Evolutionary conservation across 2,329 filamentous ascomycete genomes (phyloP), one percentile per base, ranked within the genome.

Genomic region (Fonsecaea nubica): DNA sequence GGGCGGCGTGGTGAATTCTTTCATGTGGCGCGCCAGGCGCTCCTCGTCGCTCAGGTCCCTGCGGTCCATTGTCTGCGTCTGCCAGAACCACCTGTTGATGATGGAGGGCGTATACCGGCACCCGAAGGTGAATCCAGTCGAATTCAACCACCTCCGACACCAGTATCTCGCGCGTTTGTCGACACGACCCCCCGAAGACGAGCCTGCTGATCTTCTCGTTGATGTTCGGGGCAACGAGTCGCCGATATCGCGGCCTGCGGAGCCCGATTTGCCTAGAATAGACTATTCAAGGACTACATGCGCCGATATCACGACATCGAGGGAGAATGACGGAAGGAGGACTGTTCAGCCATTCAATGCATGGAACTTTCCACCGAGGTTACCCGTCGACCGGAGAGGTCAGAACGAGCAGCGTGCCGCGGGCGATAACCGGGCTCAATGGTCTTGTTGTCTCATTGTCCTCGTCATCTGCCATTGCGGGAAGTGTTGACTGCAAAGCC

Each of bases 181-280:
- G 61, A 18, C 69, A 68, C 38, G 70, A 74, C 68, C 79, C 76
- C 12, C 64, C 71, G 74, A 77, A 80, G n/a, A 80, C 78, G 4
- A 70, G 64, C 48, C 67, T 63, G 68, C 75, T 77, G 69, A 80
- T 76, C 42, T 73, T 70, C 65, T 80, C 79, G 62, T 79, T 77
- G 9, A 80, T 72, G 50, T 76, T 75, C 6, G 76, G 73, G 1
- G 77, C 77, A 21, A 79, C 72, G 40, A 80, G 72, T 25, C 75
- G 74, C 3, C 78, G 75, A 48, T 80, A 77, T 7, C 77, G 74
- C 56, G 73, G 70, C 77, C 77, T n/a, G n/a, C n/a, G n/a, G n/a
- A n/a, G n/a, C n/a, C n/a, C n/a, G n/a, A n/a, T n/a, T n/a, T n/a
- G n/a, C n/a, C n/a, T n/a, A n/a, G n/a, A n/a, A n/a, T n/a, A n/a